Percentiles rank a stretch among this genome's conserved stretches.
These are phyloP conservation scores for Fusarium multiceps DNA, from an alignment of 2,329 filamentous ascomycete genomes.

Conservation along the genomic window DNA sequence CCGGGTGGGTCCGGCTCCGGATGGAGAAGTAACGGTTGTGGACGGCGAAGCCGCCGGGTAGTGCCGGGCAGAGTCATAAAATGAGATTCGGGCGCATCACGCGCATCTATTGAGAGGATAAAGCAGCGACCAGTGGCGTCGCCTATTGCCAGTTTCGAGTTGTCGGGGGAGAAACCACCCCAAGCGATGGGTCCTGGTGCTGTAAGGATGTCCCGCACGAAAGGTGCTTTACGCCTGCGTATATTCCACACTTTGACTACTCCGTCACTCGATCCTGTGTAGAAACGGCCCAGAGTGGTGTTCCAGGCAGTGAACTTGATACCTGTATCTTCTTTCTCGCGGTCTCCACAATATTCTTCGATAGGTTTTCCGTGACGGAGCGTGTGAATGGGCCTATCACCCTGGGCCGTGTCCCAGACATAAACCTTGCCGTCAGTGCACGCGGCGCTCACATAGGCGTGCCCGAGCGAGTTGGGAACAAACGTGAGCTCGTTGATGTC, in stretches of 20 bases:
- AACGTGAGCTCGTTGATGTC: conserved; percentile 73
- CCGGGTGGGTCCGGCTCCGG: conserved; percentile 58
- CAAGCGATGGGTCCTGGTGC: conserved; percentile 67
- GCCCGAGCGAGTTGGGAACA: conserved; percentile 63
- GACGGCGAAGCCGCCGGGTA: conserved; percentile 55
- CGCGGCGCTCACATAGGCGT: conserved; percentile 68
- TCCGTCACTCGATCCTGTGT: conserved; percentile 73
- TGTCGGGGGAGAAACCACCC: conserved; percentile 69
- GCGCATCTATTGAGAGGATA: conserved; percentile 62
- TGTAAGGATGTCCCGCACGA: conserved; percentile 65
- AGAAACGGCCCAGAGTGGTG: conserved; percentile 65
- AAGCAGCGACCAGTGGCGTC: conserved; percentile 71
- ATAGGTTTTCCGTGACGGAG: conserved; percentile 63
- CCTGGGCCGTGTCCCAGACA: conserved; percentile 69
- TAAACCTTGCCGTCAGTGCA: conserved; percentile 72
- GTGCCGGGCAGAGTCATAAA: conserved; percentile 53
- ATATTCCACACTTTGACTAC: conserved; percentile 73
- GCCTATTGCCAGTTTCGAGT: conserved; percentile 66
- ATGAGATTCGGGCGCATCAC: conserved; percentile 51
- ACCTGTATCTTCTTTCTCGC: conserved; percentile 68
- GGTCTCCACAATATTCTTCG: conserved; percentile 56
- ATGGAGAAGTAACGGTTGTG: conserved; percentile 63
- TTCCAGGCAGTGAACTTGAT: conserved; percentile 74
- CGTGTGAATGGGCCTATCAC: conserved; percentile 66
- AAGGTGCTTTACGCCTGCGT: conserved; percentile 55